Evolutionary conservation across 1,284 basidiomycete species (phyloP), one percentile per base, ranked within the genome.

Genomic region (Sphagnurus paluster): DNA sequence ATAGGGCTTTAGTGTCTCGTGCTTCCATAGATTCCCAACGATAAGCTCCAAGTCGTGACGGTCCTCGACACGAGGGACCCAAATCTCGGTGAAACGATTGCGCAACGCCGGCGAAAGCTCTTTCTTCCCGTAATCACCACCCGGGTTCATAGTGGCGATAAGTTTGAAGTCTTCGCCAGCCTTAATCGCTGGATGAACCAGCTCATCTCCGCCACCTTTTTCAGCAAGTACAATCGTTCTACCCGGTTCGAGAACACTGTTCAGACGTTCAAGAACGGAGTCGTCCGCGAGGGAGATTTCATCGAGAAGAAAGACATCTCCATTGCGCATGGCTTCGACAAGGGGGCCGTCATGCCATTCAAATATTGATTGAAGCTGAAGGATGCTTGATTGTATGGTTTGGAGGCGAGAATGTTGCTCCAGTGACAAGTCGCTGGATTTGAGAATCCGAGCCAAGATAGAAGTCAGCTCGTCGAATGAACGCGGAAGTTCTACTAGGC

Each of bases 71-170:
- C 87, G 75, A 2, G 97, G 96, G 0, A 99, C 97, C 95, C 95
- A 99, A 34, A 99, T 97, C 64, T 99, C 97, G 8, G 97, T 99
- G 70, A 99, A 99, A 11, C 97, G 86, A 69, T 99, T 99, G 20
- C 97, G 83, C 36, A 99, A 75, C 0, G 97, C 97, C 21, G 96
- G 96, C 0, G 95, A 98, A 3, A 99, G 76, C 64, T 99, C 97
- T 65, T 99, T 99, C 74, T 99, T 99, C 30, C 97, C 97, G 59
- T 97, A 99, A 64, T 99, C 97, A 28, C 97, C 97, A 26, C 97
- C 97, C 0, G 97, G 97, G 64, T 99, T 99, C 97, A 99, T 99
- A 0, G 97, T 99, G 1, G 97, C 95, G 0, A 98, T 75, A 29
- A 99, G 81, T 63, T 96, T 88, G 76, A 99, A 99, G 2, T 69